These are phyloP conservation scores for Turnera subulata DNA, from an alignment of 345 rosid species.

Conservation along the genomic window DNA sequence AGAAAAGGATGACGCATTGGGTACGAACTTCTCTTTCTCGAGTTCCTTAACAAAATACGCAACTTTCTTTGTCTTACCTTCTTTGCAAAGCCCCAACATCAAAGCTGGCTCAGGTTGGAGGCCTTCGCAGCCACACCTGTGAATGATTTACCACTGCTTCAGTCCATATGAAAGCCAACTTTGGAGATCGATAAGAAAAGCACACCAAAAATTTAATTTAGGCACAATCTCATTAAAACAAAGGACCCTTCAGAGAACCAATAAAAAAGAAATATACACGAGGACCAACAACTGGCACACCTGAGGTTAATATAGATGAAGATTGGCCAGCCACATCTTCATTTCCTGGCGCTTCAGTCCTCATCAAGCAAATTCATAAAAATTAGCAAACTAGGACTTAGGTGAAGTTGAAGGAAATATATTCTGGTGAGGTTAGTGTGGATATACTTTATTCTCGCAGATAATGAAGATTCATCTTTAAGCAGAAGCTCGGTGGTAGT, in stretches of 20 bases:
- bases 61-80: slow-evolving; percentile 89
- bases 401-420: slow-evolving; percentile 7
- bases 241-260: slow-evolving; percentile 1
- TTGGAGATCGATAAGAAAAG: slow-evolving; percentile 20
- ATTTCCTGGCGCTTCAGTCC: slow-evolving; percentile 47
- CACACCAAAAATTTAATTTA: slow-evolving; percentile 5
- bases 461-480: slow-evolving; percentile 46
- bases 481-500: slow-evolving; percentile 35
- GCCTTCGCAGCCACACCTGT: slow-evolving; percentile 43
- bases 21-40: slow-evolving; percentile 59
- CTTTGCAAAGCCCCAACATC: slow-evolving; percentile 75
- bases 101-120: slow-evolving; percentile 47
- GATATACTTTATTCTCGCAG: slow-evolving; percentile 55
- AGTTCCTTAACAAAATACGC: slow-evolving; percentile 72
- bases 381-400: slow-evolving; percentile 22
- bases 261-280: slow-evolving; percentile 13
- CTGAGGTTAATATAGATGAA: slow-evolving; percentile 42
- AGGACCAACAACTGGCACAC: slow-evolving; percentile 24
- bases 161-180: slow-evolving; percentile 24
- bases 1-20: slow-evolving; percentile 70
- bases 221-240: slow-evolving; percentile 1
- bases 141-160: slow-evolving; percentile 27
- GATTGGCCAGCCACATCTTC: slow-evolving; percentile 42
- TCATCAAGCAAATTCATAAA: slow-evolving; percentile 29
- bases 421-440: slow-evolving; percentile 11